Evolutionary conservation across 2,329 filamentous ascomycete species (phyloP).

Genomic region (Penicillium sp.): DNA sequence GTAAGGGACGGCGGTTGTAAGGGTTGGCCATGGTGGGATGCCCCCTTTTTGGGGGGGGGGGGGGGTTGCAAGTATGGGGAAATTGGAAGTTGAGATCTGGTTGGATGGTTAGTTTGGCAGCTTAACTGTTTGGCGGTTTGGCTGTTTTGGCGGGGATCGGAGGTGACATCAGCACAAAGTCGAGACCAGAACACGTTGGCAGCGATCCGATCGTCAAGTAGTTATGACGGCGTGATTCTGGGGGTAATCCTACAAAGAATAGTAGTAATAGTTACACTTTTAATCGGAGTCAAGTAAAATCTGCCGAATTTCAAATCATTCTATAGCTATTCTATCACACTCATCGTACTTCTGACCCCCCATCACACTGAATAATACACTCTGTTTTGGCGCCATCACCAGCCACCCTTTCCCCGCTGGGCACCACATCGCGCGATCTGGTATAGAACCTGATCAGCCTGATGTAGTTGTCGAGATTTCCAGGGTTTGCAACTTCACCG

Average conservation of each 20-base stretch:
- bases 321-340: too few species aligned
- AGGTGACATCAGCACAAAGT: neutral
- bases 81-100: neutral
- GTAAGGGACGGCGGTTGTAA: conserved; percentile 53
- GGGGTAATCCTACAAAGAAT: too few species aligned
- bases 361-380: neutral
- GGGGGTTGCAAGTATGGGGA: neutral
- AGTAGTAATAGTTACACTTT: too few species aligned
- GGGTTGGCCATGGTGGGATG: conserved; percentile 41
- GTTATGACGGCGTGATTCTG: too few species aligned
- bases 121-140: neutral
- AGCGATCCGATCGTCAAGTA: too few species aligned
- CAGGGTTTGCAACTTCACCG: too few species aligned
- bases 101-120: neutral
- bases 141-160: neutral
- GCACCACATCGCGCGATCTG: conserved; percentile 1
- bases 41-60: neutral
- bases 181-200: too few species aligned
- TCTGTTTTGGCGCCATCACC: neutral
- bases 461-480: neutral
- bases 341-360: too few species aligned
- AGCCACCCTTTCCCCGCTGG: neutral
- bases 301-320: too few species aligned
- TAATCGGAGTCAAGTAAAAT: too few species aligned
- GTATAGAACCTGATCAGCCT: neutral